Percentiles rank a stretch among this genome's conserved stretches.
Conservation (phyloP, 768 basidiomycete species). For the Boletales sp. region DNA sequence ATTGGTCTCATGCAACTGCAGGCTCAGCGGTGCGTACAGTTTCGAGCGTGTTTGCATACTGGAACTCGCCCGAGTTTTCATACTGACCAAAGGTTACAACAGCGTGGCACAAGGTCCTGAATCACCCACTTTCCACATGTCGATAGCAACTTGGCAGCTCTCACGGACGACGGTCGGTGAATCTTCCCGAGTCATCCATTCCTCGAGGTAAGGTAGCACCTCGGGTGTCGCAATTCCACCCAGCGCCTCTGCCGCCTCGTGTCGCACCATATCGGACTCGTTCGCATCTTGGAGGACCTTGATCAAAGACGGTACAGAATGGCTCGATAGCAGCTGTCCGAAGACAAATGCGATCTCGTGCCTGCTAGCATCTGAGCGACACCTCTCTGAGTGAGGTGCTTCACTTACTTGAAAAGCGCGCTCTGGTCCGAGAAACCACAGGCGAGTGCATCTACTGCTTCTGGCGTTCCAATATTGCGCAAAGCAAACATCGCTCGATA, state of each 20-base stretch:
- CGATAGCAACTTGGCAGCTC: slow-evolving; percentile 94
- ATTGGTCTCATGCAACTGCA: slow-evolving; percentile 10
- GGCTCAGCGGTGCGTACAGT: slow-evolving; percentile 6
- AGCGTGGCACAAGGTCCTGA: neutral
- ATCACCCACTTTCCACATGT: slow-evolving; percentile 87
- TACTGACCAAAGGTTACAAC: slow-evolving; percentile 42
- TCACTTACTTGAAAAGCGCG: slow-evolving; percentile 85
- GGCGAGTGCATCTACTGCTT: slow-evolving; percentile 87
- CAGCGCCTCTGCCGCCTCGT: slow-evolving; percentile 97
- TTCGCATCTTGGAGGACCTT: slow-evolving; percentile 63
- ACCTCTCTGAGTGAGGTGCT: neutral
- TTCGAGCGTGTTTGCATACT: slow-evolving; percentile 62
- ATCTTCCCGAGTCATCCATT: slow-evolving; percentile 77
- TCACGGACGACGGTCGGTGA: slow-evolving; percentile 89
- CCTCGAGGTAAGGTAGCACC: slow-evolving; percentile 79
- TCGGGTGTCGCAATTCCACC: slow-evolving; percentile 97
- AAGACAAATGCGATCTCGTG: slow-evolving; percentile 99
- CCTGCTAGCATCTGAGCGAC: slow-evolving; percentile 37
- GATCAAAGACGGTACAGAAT: slow-evolving; percentile 84
- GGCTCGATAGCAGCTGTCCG: slow-evolving; percentile 86
- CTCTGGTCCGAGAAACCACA: slow-evolving; percentile 87
- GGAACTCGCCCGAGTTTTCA: slow-evolving; percentile 78
- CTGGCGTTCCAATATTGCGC: slow-evolving; percentile 83
- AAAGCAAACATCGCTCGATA: slow-evolving; percentile 99
- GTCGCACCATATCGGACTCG: slow-evolving; percentile 96